Conservation (phyloP, 805 yeast genomes). For the Candida argentea region DNA sequence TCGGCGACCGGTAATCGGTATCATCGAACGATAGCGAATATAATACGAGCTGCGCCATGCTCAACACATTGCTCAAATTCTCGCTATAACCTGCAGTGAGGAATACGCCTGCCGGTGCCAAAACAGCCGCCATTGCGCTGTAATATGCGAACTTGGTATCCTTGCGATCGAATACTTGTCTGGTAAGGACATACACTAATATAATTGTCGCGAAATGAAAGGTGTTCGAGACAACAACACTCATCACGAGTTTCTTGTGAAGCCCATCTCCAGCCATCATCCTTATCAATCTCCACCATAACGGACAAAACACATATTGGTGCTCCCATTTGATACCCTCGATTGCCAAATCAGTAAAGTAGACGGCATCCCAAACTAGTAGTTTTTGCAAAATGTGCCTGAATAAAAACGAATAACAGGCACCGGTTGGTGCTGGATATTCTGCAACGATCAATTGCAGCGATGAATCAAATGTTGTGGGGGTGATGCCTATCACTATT, state of each 20-base stretch:
- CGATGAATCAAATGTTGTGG: conserved; percentile 42
- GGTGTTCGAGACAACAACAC: conserved; percentile 40
- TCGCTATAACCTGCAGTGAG: conserved; percentile 70
- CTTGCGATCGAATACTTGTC: conserved; percentile 7
- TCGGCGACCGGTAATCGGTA: conserved; percentile 8
- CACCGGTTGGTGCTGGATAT: conserved; percentile 6
- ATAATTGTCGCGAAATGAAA: conserved; percentile 42
- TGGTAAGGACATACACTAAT: conserved; percentile 41
- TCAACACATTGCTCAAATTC: conserved; percentile 50
- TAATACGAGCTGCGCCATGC: conserved; percentile 45
- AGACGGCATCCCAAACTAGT: conserved; percentile 81
- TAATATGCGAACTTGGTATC: not conserved
- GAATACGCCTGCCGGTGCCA: conserved; percentile 80
- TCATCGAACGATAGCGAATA: conserved; percentile 29
- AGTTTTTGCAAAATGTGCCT: conserved; percentile 37
- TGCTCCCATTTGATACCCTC: conserved; percentile 62
- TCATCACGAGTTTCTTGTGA: conserved; percentile 36
- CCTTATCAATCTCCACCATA: conserved; percentile 54
- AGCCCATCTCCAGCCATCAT: conserved; percentile 18
- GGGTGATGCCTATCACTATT: conserved; percentile 26
- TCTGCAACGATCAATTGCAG: conserved; percentile 23
- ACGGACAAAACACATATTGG: conserved; percentile 78
- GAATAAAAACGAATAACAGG: not conserved
- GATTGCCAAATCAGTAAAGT: conserved; percentile 49
- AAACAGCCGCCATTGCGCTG: conserved; percentile 21